Evolutionary conservation across 257 asterid genomes (phyloP).

Genomic region (Verbascum thapsus): DNA sequence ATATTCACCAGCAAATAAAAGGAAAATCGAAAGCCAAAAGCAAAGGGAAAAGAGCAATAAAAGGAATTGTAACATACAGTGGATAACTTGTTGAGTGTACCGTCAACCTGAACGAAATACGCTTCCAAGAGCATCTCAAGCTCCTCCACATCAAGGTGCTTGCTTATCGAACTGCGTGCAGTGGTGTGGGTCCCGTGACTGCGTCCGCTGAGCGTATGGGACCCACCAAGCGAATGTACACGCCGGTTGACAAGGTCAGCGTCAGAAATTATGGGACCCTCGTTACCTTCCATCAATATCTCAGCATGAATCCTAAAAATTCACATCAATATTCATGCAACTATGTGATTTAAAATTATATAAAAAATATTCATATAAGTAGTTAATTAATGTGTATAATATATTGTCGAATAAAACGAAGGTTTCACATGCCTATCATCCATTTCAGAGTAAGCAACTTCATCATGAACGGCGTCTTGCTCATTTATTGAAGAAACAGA

Average conservation of each 20-base stretch:
- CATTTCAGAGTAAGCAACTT: constrained; percentile 42
- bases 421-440: constrained; percentile 56
- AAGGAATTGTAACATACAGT: constrained; percentile 78
- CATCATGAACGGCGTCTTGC: constrained; percentile 61
- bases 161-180: constrained; percentile 64
- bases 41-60: too few species aligned
- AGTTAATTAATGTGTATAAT: background rate
- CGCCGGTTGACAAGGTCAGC: constrained; percentile 42
- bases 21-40: background rate
- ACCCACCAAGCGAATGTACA: constrained; percentile 57
- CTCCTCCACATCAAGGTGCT: constrained; percentile 91
- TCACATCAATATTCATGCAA: constrained; percentile 15
- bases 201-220: constrained; percentile 56
- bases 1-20: constrained; percentile 3
- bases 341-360: background rate
- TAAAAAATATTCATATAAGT: background rate
- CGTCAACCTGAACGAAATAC: constrained; percentile 90
- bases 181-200: constrained; percentile 81
- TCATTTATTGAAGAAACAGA: constrained; percentile 60
- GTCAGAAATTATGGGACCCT: constrained; percentile 43
- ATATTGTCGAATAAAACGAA: background rate
- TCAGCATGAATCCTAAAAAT: constrained; percentile 57
- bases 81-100: constrained; percentile 84
- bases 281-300: constrained; percentile 51
- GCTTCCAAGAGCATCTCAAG: constrained; percentile 98